Base-by-base conservation (phyloP, 805 yeast species). In the Hanseniaspora meyeri region DNA sequence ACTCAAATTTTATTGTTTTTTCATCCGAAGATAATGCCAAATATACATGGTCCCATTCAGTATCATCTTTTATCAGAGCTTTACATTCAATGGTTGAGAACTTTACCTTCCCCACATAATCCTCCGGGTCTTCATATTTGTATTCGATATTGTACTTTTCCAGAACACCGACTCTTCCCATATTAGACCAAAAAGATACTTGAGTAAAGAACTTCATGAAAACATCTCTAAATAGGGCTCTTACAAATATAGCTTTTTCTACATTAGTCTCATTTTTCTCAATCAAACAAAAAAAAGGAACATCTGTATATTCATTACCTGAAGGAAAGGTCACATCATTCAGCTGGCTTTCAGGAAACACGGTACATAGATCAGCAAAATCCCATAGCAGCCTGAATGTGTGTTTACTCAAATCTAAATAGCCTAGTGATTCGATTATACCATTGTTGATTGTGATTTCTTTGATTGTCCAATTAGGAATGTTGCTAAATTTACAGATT, bases 111-210 rank as follows among this genome's bases (percentile, higher is more conserved):
- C 29, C 29, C 24, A 46, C 12, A n/a, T 10, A 12, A 9, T 17
- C n/a, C 12, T 40, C 39, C 1, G 16, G 5, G 6, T 5, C 16
- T 32, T 40, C 43, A n/a, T 65, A 36, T 68, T 59, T 29, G 31
- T 7, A 7, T 14, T 32, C 50, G 72, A 64, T 51, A 61, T 32
- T 20, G 32, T 43, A 55, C 39, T 45, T 49, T 39, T 49, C 58
- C 36, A 76, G 77, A 10, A 80, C 67, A 0, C 84, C 83, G 43
- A 67, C 70, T 7, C 79, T 78, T 57, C 69, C 74, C 62, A 80
- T 63, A 40, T 74, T 71, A 59, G 79, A 81, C 87, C 87, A 81
- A 54, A 80, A 77, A 27, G 79, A 61, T 48, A 81, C 64, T 9
- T 74, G 62, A 48, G 77, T 68, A 29, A 80, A 62, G 27, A 81